Evolutionary conservation across 495 filamentous ascomycete genomes (phyloP).

Genomic region (Xylaria telfairii): DNA sequence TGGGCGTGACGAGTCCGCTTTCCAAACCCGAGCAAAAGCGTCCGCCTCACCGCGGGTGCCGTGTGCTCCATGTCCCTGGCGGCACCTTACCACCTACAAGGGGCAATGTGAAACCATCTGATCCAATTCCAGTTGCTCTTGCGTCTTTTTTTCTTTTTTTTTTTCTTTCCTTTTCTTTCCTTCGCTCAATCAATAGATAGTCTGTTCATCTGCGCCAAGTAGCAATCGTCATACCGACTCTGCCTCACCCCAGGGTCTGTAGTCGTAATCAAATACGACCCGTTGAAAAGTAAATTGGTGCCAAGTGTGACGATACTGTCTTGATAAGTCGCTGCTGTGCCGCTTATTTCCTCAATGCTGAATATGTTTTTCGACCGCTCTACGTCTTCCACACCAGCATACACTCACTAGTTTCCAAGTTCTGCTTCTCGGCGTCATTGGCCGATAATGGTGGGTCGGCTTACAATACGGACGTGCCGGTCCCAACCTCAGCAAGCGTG

Average conservation of each 20-base stretch:
- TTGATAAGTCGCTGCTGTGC: neutral
- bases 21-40: constrained; percentile 39
- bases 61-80: constrained; percentile 63
- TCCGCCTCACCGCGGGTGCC: constrained; percentile 47
- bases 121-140: constrained; percentile 55
- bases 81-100: constrained; percentile 61
- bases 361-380: neutral
- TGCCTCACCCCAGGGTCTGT: neutral
- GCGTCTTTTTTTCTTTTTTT: constrained; percentile 25
- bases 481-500: neutral
- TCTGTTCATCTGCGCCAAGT: no score
- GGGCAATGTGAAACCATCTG: constrained; percentile 65
- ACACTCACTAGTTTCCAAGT: neutral
- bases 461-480: neutral
- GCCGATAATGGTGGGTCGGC: no score
- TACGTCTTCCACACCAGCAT: neutral
- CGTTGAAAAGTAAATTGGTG: neutral
- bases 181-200: no score
- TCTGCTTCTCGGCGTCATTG: neutral
- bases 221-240: neutral
- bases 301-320: neutral
- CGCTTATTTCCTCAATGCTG: neutral
- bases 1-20: constrained; percentile 62
- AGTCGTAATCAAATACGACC: neutral
- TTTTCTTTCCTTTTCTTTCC: no score